These are phyloP conservation scores for Penicillium psychrosexuale DNA, from an alignment of 2,329 filamentous ascomycete species.

Conservation along the genomic window DNA sequence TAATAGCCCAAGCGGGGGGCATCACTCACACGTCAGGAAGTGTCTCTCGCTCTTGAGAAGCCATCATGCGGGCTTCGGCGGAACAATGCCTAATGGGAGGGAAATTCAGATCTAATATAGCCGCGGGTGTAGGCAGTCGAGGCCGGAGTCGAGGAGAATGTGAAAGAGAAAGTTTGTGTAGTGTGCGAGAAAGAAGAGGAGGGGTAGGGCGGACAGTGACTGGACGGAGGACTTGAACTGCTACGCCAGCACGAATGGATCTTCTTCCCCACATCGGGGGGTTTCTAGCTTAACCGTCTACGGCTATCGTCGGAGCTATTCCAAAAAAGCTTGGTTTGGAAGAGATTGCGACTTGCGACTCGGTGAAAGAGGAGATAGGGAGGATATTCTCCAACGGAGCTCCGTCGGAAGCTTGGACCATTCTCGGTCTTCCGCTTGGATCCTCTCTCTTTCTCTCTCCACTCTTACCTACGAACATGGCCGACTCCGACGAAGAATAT, in stretches of 20 bases:
- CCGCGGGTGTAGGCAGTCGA: slow-evolving; percentile 13
- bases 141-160: slow-evolving; percentile 17
- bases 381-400: slow-evolving; percentile 15
- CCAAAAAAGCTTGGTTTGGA: background rate
- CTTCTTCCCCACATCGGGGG: slow-evolving; percentile 37
- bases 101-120: slow-evolving; percentile 17
- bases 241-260: slow-evolving; percentile 30
- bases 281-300: slow-evolving; percentile 9
- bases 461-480: slow-evolving; percentile 26
- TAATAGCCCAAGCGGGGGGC: background rate
- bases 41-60: slow-evolving; percentile 44
- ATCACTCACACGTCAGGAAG: slow-evolving; percentile 45
- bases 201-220: slow-evolving; percentile 28
- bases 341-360: background rate
- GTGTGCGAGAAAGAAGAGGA: slow-evolving; percentile 20
- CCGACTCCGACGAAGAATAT: slow-evolving; percentile 53
- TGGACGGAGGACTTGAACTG: slow-evolving; percentile 25
- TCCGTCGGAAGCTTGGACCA: slow-evolving; percentile 34
- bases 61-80: slow-evolving; percentile 44
- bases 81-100: slow-evolving; percentile 38
- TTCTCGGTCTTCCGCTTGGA: slow-evolving; percentile 8
- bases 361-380: background rate
- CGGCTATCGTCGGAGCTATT: slow-evolving; percentile 24
- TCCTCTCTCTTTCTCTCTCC: slow-evolving; percentile 4
- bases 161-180: slow-evolving; percentile 15